Evolutionary conservation across 2,329 filamentous ascomycete genomes (phyloP), one percentile per base, ranked within the genome.

Genomic region (Alternaria burnsii): DNA sequence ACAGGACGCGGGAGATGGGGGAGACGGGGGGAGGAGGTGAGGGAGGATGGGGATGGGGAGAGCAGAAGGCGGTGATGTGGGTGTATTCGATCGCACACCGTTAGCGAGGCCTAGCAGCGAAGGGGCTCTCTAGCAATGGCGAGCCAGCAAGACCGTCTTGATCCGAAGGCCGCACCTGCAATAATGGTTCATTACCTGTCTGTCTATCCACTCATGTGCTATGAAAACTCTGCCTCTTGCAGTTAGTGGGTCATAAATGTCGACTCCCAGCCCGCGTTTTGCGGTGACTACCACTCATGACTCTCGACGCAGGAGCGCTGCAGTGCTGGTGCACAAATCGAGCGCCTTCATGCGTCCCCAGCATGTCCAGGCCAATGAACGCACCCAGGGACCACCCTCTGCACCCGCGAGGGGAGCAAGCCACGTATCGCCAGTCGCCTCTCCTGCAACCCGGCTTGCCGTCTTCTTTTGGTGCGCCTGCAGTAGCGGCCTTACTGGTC

Each of bases 321-420:
- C 70, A 63, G 53, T 44, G 55, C 53, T 63, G 66, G 72, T 70
- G 71, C 72, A 73, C 71, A 68, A 69, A 58, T 66, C 47, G 51
- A 57, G 43, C 55, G 22, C 43, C 34, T 28, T 32, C 30, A 20
- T 44, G 66, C 64, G 66, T 63, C 64, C 62, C 40, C 50, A 55
- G 26, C 55, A 41, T 59, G 56, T 52, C 62, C 59, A 62, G 34
- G 58, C 69, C 67, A 68, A 72, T 71, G 64, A 71, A 70, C 66
- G 62, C 52, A 44, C 54, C 59, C 66, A 72, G 67, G 67, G 66
- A 70, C 64, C 61, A 52, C 69, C 62, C 42, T 64, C 66, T 64
- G 62, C 58, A 58, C 65, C 61, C 40, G 61, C 70, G 58, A 64
- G 68, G 55, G 50, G 62, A 59, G 70, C 62, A 68, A 70, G 74